Base-by-base conservation (phyloP, 805 yeast genomes). In the Saccharomycopsis fibuligera region DNA sequence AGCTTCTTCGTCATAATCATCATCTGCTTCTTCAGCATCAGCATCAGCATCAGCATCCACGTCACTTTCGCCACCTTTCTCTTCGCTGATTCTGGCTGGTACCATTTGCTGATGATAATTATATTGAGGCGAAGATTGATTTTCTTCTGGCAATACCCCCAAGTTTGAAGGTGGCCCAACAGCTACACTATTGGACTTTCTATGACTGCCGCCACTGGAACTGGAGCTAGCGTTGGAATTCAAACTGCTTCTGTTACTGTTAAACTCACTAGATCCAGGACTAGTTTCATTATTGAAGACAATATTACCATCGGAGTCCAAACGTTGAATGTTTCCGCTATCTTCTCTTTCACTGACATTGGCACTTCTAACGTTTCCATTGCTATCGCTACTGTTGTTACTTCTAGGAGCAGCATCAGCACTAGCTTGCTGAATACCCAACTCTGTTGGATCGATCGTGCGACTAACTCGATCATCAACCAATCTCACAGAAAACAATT, bases 401-500 rank as follows among this genome's bases (percentile, higher is more conserved):
- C 39, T 31, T 12, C n/a, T 30, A 25, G 42, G 24, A 19, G 3
- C 45, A 24, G 17, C 30, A 17, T 36, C 25, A 8, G 37, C 14
- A n/a, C 19, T 30, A 21, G 21, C 33, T 23, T 31, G 27, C 33
- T 30, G 29, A 33, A 31, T 42, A 4, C 19, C 27, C 9, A 40
- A 14, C 16, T 43, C 48, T 14, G 23, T 35, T 12, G 49, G 40
- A 27, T 46, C 41, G 6, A 46, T 22, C 5, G 43, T 70, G 35
- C 67, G 66, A 24, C 73, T 60, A 35, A 63, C 63, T 27, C 67
- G 68, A 52, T 81, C 85, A 35, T 83, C 85, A 2, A 85, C 88
- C 37, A 88, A 70, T 58, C 88, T 75, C 35, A 89, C 87, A 3
- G 86, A 83, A 60, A 88, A 74, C 41, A 89, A 73, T 61, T 87